These are phyloP conservation scores for Xylariales sp. DNA, from an alignment of 2,329 filamentous ascomycete species.

Conservation along the genomic window DNA sequence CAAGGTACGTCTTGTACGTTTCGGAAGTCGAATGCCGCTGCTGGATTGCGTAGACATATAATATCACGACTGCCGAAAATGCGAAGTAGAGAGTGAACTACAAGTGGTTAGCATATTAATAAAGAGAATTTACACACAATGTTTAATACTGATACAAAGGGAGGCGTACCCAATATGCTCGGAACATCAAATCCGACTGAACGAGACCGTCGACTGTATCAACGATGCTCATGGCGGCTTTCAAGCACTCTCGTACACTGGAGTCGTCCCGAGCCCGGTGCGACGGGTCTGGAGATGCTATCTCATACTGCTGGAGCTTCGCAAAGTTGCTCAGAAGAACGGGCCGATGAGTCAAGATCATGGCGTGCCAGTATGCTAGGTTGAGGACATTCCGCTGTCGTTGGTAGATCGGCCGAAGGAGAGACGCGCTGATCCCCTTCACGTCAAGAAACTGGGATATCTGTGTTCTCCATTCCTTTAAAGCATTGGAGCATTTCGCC, in stretches of 20 bases:
- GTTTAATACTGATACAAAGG: background rate
- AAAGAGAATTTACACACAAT: background rate
- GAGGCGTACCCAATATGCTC: conserved; percentile 21
- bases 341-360: conserved; percentile 33
- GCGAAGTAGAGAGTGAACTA: conserved; percentile 17
- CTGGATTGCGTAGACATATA: conserved; percentile 20
- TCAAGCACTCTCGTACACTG: conserved; percentile 16
- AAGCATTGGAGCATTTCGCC: conserved; percentile 20
- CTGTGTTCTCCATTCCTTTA: conserved; percentile 29
- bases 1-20: conserved; percentile 10
- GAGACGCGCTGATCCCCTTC: conserved; percentile 24
- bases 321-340: conserved; percentile 31
- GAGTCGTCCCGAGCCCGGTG: conserved; percentile 11
- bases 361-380: conserved; percentile 36
- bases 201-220: conserved; percentile 20
- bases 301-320: conserved; percentile 12
- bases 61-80: conserved; percentile 19
- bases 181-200: conserved; percentile 19
- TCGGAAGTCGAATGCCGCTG: conserved; percentile 4
- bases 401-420: conserved; percentile 33
- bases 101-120: background rate
- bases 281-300: conserved; percentile 6
- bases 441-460: conserved; percentile 32
- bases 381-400: conserved; percentile 37
- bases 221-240: conserved; percentile 20